Base-by-base conservation (phyloP, 495 filamentous ascomycete species). In the Astrocystis sublimbata region DNA sequence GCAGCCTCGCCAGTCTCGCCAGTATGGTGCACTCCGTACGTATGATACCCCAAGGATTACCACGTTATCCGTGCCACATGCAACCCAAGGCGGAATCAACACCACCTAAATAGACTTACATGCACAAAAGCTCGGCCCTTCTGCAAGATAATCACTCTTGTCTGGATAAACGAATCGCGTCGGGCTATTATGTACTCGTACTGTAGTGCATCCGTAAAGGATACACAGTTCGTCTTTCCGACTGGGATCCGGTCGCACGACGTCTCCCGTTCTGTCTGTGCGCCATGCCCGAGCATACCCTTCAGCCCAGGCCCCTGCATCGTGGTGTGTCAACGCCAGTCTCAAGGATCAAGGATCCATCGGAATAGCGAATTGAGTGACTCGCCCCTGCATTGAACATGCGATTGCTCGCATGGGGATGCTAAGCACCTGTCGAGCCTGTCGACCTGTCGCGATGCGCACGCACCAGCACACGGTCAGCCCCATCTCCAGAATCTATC, bases 1-100 rank as follows among this genome's bases (percentile, higher is more conserved):
- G n/a, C n/a, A n/a, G n/a, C n/a, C n/a, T n/a, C n/a, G n/a, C n/a
- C n/a, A n/a, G n/a, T n/a, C n/a, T n/a, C n/a, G n/a, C n/a, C n/a
- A n/a, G n/a, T n/a, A n/a, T n/a, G n/a, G n/a, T n/a, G n/a, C n/a
- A n/a, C n/a, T n/a, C n/a, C n/a, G n/a, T n/a, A n/a, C n/a, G n/a
- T n/a, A n/a, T n/a, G n/a, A n/a, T n/a, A 56, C 54, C 40, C 54
- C 40, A 23, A 57, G 40, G 35, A 57, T 24, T 43, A 45, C 54
- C 54, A 57, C 40, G 54, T 57, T 56, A 38, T 42, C 53, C n/a
- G 53, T 42, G 53, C 53, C 53, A 56, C 53, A 43, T 43, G 53
- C 53, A n/a, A 31, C 24, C 46, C n/a, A 23, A 13, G 33, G 40
- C 54, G n/a, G n/a, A n/a, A n/a, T n/a, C n/a, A 23, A 45, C 45